Conservation (phyloP, 345 rosid species). For the Abelmoschus esculentus region DNA sequence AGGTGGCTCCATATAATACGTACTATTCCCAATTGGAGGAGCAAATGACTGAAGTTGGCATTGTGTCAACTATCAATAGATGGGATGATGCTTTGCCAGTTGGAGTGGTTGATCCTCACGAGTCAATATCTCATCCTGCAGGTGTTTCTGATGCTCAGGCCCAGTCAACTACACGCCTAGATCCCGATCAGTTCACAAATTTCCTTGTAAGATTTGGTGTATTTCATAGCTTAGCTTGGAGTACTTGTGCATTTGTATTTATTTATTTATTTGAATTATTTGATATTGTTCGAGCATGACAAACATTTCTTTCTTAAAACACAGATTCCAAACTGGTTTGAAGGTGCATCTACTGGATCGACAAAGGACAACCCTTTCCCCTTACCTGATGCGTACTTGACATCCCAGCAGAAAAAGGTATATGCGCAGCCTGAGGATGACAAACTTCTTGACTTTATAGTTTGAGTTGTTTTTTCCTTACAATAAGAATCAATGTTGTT, state of each 20-base stretch:
- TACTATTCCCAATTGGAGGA: conserved; percentile 85
- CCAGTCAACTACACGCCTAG: conserved; percentile 69
- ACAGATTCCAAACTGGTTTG: conserved; percentile 95
- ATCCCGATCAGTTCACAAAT: conserved; percentile 85
- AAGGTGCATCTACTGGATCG: conserved; percentile 55
- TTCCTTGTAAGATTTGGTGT: conserved; percentile 57
- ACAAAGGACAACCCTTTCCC: conserved; percentile 88
- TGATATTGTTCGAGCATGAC: not conserved
- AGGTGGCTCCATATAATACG: conserved; percentile 99
- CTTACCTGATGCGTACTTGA: conserved; percentile 62
- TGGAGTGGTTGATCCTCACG: conserved; percentile 94
- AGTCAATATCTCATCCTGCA: conserved; percentile 93
- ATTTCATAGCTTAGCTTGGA: not conserved
- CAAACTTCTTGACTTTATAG: conserved; percentile 1
- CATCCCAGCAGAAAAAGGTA: conserved; percentile 82
- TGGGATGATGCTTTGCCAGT: conserved; percentile 86
- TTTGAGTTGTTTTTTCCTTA: conserved; percentile 7
- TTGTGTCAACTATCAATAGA: conserved; percentile 67
- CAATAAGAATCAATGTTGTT: not conserved
- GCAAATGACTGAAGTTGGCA: conserved; percentile 81
- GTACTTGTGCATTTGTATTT: not conserved
- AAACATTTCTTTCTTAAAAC: conserved; percentile 9
- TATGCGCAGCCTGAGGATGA: conserved; percentile 10
- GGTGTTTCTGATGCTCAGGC: conserved; percentile 93
- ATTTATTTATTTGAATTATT: conserved; percentile 5